Percentiles rank a stretch among this genome's conserved stretches.
Conservation (phyloP, 2,329 filamentous ascomycete genomes). For the Fusarium sp. region DNA sequence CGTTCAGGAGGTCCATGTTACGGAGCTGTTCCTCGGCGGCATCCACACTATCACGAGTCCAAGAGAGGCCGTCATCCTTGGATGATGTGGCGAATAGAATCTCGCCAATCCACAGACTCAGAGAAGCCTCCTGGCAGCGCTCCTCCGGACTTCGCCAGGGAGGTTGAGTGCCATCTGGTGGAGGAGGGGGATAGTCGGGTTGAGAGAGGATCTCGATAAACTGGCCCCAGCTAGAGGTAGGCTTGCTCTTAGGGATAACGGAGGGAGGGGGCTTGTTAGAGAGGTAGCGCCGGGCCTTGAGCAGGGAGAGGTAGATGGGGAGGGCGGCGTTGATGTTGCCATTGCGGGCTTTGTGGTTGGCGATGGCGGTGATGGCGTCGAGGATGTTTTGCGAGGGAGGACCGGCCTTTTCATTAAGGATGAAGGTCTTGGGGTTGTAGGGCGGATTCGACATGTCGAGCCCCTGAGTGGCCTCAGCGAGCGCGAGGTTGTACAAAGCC, state of each 20-base stretch:
- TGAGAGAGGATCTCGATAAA: conserved; percentile 47
- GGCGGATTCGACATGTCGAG: conserved; percentile 51
- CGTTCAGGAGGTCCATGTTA: conserved; percentile 46
- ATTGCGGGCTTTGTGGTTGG: conserved; percentile 75
- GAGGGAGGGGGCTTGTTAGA: conserved; percentile 48
- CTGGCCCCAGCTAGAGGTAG: conserved; percentile 31
- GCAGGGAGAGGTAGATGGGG: conserved; percentile 83
- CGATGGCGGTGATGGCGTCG: conserved; percentile 76
- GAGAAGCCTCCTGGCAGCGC: conserved; percentile 81
- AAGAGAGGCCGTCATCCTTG: conserved; percentile 77
- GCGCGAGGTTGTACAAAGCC: conserved; percentile 76
- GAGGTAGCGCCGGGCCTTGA: conserved; percentile 75
- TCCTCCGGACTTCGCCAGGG: conserved; percentile 70
- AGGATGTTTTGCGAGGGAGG: conserved; percentile 77
- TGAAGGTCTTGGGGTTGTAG: conserved; percentile 68
- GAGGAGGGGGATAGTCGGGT: conserved; percentile 73
- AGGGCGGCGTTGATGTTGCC: conserved; percentile 74
- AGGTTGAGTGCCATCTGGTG: conserved; percentile 71
- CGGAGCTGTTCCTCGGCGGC: conserved; percentile 74
- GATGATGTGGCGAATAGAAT: conserved; percentile 76
- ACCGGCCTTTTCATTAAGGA: conserved; percentile 67
- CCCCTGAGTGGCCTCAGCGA: conserved; percentile 73
- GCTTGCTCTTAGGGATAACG: conserved; percentile 11
- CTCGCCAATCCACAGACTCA: conserved; percentile 92
- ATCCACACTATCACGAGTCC: conserved; percentile 89